phyloP scores from a whole-genome alignment of 495 filamentous ascomycete species.

The Penicillium odoratum region DNA sequence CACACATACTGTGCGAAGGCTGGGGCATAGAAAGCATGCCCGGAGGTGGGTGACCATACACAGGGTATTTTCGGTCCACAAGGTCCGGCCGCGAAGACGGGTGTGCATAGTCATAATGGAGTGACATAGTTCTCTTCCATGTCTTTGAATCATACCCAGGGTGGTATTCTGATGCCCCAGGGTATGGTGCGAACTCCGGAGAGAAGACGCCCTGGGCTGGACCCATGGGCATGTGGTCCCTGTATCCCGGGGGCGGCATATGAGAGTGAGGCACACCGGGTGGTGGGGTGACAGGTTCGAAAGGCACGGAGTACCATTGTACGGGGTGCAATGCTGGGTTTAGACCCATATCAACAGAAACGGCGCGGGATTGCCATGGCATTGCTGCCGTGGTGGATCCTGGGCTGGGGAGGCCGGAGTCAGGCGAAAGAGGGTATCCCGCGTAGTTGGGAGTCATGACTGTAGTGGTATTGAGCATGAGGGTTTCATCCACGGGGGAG shows the following conservation, averaged over 20 bases:
- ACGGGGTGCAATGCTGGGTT: slow-evolving; percentile 22
- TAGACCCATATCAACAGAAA: slow-evolving; percentile 28
- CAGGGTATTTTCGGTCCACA: slow-evolving; percentile 24
- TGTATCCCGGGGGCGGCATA: slow-evolving; percentile 25
- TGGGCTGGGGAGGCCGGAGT: slow-evolving; percentile 28
- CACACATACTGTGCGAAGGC: slow-evolving; percentile 33
- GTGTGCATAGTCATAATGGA: slow-evolving; percentile 32
- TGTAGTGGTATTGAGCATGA: slow-evolving; percentile 25
- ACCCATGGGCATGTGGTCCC: slow-evolving; percentile 27
- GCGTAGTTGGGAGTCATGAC: slow-evolving; percentile 25
- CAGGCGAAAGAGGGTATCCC: slow-evolving; percentile 30
- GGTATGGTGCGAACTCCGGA: slow-evolving; percentile 20
- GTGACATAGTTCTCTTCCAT: slow-evolving; percentile 37
- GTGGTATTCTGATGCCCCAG: slow-evolving; percentile 19
- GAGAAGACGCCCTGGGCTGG: slow-evolving; percentile 21
- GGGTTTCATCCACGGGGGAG: slow-evolving; percentile 23
- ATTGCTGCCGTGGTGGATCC: slow-evolving; percentile 14
- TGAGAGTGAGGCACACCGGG: slow-evolving; percentile 29
- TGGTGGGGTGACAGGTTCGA: slow-evolving; percentile 32
- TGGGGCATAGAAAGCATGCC: slow-evolving; percentile 28
- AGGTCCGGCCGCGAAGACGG: slow-evolving; percentile 23
- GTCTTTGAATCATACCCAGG: slow-evolving; percentile 30
- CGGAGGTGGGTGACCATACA: slow-evolving; percentile 15
- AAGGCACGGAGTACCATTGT: slow-evolving; percentile 38
- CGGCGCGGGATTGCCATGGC: slow-evolving; percentile 23